These are phyloP conservation scores for Nicotiana paniculata DNA, from an alignment of 257 asterid genomes.

Conservation along the genomic window DNA sequence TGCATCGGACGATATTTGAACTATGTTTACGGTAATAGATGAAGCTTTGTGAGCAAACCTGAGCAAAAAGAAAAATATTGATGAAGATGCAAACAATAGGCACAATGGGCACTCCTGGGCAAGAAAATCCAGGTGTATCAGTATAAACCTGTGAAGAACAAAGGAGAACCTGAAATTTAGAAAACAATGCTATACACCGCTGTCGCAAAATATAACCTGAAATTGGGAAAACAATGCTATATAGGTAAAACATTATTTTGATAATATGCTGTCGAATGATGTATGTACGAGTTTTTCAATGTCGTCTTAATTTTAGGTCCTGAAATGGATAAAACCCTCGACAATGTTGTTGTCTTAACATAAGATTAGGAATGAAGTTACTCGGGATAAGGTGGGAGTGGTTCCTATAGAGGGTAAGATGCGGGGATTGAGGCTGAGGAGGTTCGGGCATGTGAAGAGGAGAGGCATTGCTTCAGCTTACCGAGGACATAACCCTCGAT, in stretches of 20 bases:
- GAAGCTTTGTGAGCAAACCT: slow-evolving; percentile 42
- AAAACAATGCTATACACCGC: background rate
- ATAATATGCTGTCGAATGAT: background rate
- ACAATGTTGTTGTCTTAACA: too few relatives aligned
- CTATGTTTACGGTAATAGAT: background rate
- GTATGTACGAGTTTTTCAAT: background rate
- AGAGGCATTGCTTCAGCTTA: too few relatives aligned
- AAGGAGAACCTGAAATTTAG: slow-evolving; percentile 11
- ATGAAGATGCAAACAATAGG: slow-evolving; percentile 76
- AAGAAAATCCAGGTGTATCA: slow-evolving; percentile 73
- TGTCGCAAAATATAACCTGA: background rate
- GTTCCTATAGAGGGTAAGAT: too few relatives aligned
- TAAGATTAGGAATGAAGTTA: too few relatives aligned
- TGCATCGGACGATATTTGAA: background rate
- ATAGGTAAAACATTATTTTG: background rate
- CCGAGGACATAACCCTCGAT: too few relatives aligned
- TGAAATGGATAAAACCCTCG: background rate
- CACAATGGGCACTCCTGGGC: slow-evolving; percentile 86
- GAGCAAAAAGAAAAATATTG: slow-evolving; percentile 84
- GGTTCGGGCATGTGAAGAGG: too few relatives aligned
- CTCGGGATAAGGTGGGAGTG: too few relatives aligned
- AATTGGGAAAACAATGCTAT: background rate
- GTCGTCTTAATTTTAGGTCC: background rate
- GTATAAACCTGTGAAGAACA: slow-evolving; percentile 41
- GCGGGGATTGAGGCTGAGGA: too few relatives aligned